Percentiles rank a stretch among this genome's conserved stretches.
Evolutionary conservation across 345 rosid species (phyloP).

Genomic region (Linum trigynum): DNA sequence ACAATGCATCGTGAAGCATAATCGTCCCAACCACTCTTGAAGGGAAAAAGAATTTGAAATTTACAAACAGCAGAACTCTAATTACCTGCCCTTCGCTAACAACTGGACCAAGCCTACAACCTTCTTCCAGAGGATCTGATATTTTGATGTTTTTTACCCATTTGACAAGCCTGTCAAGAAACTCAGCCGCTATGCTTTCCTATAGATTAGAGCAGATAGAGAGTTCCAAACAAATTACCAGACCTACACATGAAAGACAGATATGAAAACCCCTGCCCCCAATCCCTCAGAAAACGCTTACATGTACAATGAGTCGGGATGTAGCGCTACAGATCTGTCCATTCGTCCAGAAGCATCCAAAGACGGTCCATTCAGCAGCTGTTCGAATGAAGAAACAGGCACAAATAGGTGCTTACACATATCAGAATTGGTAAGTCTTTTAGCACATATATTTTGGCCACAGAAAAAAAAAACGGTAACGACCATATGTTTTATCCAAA

Average conservation of each 20-base stretch:
- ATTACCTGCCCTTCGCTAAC: conserved; percentile 78
- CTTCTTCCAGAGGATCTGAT: conserved; percentile 89
- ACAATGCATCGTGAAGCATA: neutral
- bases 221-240: neutral
- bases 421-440: no score
- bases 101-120: conserved; percentile 90
- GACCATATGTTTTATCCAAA: neutral
- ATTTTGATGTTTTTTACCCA: conserved; percentile 78
- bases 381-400: conserved; percentile 15
- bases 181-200: conserved; percentile 69
- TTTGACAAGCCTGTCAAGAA: conserved; percentile 58
- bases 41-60: neutral
- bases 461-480: no score
- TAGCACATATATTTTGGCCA: no score
- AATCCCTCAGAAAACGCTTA: conserved; percentile 23
- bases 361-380: conserved; percentile 86
- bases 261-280: neutral
- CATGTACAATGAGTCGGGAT: conserved; percentile 88
- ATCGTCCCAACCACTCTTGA: neutral
- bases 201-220: conserved; percentile 20
- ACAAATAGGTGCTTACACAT: no score
- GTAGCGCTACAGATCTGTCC: conserved; percentile 99
- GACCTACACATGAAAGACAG: neutral
- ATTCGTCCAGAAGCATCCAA: conserved; percentile 96
- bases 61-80: neutral